Conservation (phyloP, 176 grass and related monocot genomes). For the Raddia distichophylla region DNA sequence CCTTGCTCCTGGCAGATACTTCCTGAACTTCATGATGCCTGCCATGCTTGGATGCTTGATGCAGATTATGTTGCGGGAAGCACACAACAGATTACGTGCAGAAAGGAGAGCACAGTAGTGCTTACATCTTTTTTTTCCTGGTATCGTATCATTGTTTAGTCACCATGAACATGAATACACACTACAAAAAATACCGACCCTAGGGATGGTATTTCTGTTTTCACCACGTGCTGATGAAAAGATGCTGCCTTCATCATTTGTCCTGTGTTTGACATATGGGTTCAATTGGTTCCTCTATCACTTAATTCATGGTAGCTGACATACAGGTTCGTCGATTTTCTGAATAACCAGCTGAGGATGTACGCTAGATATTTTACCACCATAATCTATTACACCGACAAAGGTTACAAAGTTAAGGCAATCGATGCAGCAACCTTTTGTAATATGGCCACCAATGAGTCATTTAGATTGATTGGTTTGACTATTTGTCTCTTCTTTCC, state of each 20-base stretch:
- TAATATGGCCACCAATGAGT: too few relatives aligned
- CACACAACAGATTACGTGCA: background rate
- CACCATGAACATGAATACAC: background rate
- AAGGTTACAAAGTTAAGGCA: too few relatives aligned
- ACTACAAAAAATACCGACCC: background rate
- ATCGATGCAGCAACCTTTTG: too few relatives aligned
- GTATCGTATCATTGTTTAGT: background rate
- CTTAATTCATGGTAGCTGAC: background rate
- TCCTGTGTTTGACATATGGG: background rate
- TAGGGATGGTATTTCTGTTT: background rate
- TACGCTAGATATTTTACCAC: background rate
- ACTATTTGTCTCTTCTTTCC: too few relatives aligned
- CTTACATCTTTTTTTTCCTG: background rate
- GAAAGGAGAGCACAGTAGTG: constrained; percentile 1
- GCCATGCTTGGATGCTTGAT: background rate
- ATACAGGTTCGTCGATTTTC: background rate
- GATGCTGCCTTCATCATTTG: background rate
- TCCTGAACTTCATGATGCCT: background rate
- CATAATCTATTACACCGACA: too few relatives aligned
- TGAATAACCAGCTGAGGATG: too few relatives aligned
- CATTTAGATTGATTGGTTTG: too few relatives aligned
- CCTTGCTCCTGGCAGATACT: background rate
- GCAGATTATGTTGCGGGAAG: background rate
- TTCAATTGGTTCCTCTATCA: background rate
- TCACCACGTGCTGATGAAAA: background rate